Evolutionary conservation across 2,329 filamentous ascomycete genomes (phyloP).

Genomic region (Penicillium digitatum): DNA sequence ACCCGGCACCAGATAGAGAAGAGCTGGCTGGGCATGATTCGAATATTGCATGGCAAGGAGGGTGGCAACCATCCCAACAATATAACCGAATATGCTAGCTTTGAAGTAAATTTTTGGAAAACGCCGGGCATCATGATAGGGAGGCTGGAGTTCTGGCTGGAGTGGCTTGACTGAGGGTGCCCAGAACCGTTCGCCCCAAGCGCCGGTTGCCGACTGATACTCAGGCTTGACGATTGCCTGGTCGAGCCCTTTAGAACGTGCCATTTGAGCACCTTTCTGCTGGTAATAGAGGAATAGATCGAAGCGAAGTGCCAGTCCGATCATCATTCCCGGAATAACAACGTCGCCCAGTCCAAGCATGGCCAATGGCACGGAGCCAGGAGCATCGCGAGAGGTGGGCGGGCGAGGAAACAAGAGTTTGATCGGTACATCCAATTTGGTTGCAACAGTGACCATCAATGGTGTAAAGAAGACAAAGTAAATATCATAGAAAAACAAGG

Average conservation of each 20-base stretch:
- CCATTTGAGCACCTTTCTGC: constrained; percentile 53
- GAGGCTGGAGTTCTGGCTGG: constrained; percentile 31
- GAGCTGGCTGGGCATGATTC: constrained; percentile 78
- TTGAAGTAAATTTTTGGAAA: constrained; percentile 87
- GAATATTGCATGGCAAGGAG: constrained; percentile 72
- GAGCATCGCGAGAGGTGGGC: constrained; percentile 43
- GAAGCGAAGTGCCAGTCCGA: constrained; percentile 83
- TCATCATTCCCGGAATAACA: constrained; percentile 84
- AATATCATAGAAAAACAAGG: constrained; percentile 92
- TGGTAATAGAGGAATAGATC: constrained; percentile 83
- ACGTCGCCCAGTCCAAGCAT: constrained; percentile 96
- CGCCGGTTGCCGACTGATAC: constrained; percentile 58
- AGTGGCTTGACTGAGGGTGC: constrained; percentile 41
- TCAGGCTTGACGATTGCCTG: constrained; percentile 30
- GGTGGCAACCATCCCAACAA: constrained; percentile 71
- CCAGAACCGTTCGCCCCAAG: constrained; percentile 86
- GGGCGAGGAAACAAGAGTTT: constrained; percentile 82
- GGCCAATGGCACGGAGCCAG: constrained; percentile 47
- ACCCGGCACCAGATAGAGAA: constrained; percentile 87
- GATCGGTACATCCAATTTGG: constrained; percentile 83
- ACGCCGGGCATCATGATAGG: constrained; percentile 37
- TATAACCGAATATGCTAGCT: constrained; percentile 71
- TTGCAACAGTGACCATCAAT: constrained; percentile 64
- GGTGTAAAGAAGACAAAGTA: constrained; percentile 59
- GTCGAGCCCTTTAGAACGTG: constrained; percentile 19